phyloP scores from a whole-genome alignment of 495 filamentous ascomycete genomes.

The Parathielavia appendiculata region DNA sequence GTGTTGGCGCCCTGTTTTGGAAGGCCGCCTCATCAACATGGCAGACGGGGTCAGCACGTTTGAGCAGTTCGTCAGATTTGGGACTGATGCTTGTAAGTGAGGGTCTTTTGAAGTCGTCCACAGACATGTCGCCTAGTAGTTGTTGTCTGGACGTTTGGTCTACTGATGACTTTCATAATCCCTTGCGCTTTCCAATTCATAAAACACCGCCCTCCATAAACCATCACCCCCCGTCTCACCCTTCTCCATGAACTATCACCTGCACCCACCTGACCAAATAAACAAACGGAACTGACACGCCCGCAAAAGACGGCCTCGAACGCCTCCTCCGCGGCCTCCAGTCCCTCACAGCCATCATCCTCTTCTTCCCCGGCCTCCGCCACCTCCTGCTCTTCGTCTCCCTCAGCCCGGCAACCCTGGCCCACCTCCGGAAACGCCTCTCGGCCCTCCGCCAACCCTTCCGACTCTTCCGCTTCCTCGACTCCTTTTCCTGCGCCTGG shows the following conservation, averaged over 20 bases:
- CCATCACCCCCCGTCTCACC: no score
- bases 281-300: constrained; percentile 10
- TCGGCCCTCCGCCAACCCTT: constrained; percentile 51
- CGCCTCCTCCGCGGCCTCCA: constrained; percentile 59
- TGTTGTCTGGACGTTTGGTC: not conserved
- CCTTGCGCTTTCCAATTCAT: no score
- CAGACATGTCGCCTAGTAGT: no score
- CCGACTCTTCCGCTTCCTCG: constrained; percentile 59
- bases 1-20: no score
- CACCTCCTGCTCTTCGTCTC: not conserved
- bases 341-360: constrained; percentile 34
- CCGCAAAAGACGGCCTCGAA: constrained; percentile 51
- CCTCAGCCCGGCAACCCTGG: constrained; percentile 18
- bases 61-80: constrained; percentile 40
- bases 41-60: constrained; percentile 20
- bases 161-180: no score
- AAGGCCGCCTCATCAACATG: not conserved
- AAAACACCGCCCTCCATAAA: not conserved
- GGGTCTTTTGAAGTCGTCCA: not conserved
- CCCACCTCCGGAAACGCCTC: constrained; percentile 29
- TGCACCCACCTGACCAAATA: not conserved
- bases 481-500: constrained; percentile 50
- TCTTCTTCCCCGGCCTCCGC: constrained; percentile 10
- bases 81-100: constrained; percentile 39
- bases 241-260: not conserved